phyloP scores from a whole-genome alignment of 306 rosid genomes.

The Oxytropis ochrocephala region DNA sequence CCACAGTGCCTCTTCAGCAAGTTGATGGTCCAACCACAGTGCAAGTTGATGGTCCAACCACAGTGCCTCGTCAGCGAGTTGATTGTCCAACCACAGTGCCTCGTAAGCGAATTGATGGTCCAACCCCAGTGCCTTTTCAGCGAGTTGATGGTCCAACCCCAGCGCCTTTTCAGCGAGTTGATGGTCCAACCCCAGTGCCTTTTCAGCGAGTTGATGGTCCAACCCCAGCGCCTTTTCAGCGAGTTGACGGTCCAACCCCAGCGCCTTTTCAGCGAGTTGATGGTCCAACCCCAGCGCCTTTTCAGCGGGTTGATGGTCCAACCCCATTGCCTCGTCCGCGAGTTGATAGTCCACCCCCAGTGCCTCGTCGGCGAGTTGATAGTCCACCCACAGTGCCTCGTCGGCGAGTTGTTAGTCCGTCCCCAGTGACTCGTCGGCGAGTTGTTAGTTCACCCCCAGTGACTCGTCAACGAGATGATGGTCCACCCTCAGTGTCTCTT shows the following conservation, averaged over 20 bases:
- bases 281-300: not conserved
- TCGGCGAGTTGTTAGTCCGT: constrained; percentile 28
- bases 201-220: not conserved
- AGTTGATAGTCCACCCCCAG: constrained; percentile 8
- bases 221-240: constrained; percentile 66
- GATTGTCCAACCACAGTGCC: constrained; percentile 44
- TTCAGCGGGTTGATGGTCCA: not conserved
- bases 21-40: not conserved
- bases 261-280: not conserved
- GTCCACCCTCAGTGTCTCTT: constrained; percentile 54
- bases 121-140: not conserved
- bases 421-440: constrained; percentile 43
- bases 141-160: constrained; percentile 31
- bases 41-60: not conserved
- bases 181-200: not conserved
- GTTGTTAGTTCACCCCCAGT: constrained; percentile 40
- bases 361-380: not conserved
- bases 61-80: not conserved
- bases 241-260: constrained; percentile 12
- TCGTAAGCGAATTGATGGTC: constrained; percentile 43
- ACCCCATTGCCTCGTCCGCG: constrained; percentile 46
- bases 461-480: constrained; percentile 47
- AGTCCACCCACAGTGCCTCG: constrained; percentile 51
- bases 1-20: not conserved
- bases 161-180: constrained; percentile 57